Evolutionary conservation across 2,329 filamentous ascomycete genomes (phyloP).

Genomic region (Neofusicoccum parvum): DNA sequence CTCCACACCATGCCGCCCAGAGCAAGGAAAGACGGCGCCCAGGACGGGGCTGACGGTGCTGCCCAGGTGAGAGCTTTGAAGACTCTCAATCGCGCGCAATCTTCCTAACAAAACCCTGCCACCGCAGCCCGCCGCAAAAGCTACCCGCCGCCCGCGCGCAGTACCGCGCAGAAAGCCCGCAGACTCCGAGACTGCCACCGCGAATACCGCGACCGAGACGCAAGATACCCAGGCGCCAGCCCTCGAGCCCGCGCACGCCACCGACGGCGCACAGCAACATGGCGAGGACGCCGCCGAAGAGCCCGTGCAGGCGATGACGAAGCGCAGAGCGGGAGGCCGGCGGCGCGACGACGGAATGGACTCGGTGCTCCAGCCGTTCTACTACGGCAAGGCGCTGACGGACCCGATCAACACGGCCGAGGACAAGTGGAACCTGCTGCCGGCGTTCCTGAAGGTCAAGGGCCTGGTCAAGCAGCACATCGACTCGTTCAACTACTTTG

Average conservation of each 20-base stretch:
- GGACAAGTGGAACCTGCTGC: conserved; percentile 96
- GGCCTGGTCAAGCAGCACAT: conserved; percentile 96
- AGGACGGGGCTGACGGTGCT: conserved; percentile 1
- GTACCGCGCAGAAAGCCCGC: conserved; percentile 20
- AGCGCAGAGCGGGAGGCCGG: conserved; percentile 27
- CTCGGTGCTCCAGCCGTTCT: conserved; percentile 68
- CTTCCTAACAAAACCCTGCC: neutral
- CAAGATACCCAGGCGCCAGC: neutral
- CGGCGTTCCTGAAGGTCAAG: conserved; percentile 98
- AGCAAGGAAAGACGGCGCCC: conserved; percentile 6
- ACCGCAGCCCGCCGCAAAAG: conserved; percentile 19
- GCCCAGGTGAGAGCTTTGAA: conserved; percentile 3
- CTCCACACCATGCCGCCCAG: conserved; percentile 19
- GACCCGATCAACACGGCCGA: conserved; percentile 71
- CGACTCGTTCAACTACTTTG: conserved; percentile 98
- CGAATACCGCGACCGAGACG: neutral
- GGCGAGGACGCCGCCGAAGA: neutral
- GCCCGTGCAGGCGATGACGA: neutral
- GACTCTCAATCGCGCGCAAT: neutral
- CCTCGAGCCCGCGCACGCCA: neutral
- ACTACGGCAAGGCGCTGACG: conserved; percentile 67
- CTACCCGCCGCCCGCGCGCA: conserved; percentile 9
- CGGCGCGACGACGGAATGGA: conserved; percentile 56
- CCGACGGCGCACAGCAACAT: neutral
- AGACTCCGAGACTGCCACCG: neutral